Evolutionary conservation across 2,329 filamentous ascomycete genomes (phyloP).

Genomic region (Sclerotinia borealis): DNA sequence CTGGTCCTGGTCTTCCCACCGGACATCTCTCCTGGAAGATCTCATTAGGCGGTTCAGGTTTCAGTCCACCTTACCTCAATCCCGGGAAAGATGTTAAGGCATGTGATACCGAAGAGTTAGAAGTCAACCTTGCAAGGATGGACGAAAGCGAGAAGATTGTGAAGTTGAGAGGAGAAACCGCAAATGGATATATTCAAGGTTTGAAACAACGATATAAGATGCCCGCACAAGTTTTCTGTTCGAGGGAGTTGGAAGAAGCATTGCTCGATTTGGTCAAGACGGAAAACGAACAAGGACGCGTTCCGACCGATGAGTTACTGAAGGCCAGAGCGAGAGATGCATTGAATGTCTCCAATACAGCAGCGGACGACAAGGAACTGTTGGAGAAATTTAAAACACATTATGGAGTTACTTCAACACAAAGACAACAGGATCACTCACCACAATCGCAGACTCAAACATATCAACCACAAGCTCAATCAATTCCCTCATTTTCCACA

Average conservation of each 20-base stretch:
- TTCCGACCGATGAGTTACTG: slow-evolving; percentile 45
- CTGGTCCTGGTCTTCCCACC: slow-evolving; percentile 44
- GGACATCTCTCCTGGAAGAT: slow-evolving; percentile 40
- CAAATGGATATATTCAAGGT: slow-evolving; percentile 43
- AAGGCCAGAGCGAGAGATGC: slow-evolving; percentile 44
- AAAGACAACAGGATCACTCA: not conserved
- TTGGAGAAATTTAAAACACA: slow-evolving; percentile 43
- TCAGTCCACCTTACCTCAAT: slow-evolving; percentile 48
- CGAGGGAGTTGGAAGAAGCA: slow-evolving; percentile 51
- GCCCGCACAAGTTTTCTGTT: slow-evolving; percentile 50
- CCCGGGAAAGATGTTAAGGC: slow-evolving; percentile 36
- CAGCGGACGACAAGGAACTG: slow-evolving; percentile 49
- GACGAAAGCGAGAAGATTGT: slow-evolving; percentile 33
- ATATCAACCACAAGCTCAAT: slow-evolving; percentile 4
- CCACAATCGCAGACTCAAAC: not conserved
- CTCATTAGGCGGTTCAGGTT: slow-evolving; percentile 47
- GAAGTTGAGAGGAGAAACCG: slow-evolving; percentile 39
- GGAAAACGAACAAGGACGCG: slow-evolving; percentile 36
- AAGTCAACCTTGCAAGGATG: slow-evolving; percentile 20
- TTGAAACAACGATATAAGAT: slow-evolving; percentile 40
- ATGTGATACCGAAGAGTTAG: slow-evolving; percentile 32
- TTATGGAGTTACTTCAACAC: not conserved
- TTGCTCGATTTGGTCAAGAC: slow-evolving; percentile 43
- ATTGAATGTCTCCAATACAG: slow-evolving; percentile 40
- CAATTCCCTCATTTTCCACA: not conserved